Conservation (phyloP, 441 rosid species). For the Bocquillonia castaneifolia region DNA sequence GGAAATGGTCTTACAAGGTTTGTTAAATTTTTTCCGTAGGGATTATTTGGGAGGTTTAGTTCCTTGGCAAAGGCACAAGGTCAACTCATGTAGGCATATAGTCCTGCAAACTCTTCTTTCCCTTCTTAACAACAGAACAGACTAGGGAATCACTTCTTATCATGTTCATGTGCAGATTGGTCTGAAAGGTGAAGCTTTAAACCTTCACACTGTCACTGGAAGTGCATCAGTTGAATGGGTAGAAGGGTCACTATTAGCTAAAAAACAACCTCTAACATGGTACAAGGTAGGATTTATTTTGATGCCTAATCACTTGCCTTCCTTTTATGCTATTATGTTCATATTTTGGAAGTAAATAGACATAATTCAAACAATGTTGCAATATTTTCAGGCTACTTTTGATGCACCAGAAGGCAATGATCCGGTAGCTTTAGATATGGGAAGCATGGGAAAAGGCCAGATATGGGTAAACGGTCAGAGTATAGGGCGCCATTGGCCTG, state of each 20-base stretch:
- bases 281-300: constrained; percentile 50
- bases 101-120: no score
- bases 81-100: no score
- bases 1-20: constrained; percentile 96
- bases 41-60: no score
- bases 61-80: no score
- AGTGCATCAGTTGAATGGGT: constrained; percentile 84
- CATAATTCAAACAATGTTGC: neutral
- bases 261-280: constrained; percentile 86
- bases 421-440: constrained; percentile 87
- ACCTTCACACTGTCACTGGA: constrained; percentile 78
- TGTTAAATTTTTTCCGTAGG: no score
- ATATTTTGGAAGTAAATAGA: neutral
- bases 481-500: constrained; percentile 94
- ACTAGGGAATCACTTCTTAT: no score
- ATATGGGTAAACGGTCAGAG: constrained; percentile 90
- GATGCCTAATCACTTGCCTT: neutral
- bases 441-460: constrained; percentile 94
- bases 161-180: constrained; percentile 37
- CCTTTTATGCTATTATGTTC: neutral
- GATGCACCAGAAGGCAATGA: constrained; percentile 72
- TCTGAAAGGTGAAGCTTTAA: constrained; percentile 75
- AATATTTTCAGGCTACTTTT: constrained; percentile 56
- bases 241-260: constrained; percentile 54
- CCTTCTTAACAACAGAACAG: no score